Evolutionary conservation across 208 protist species (phyloP), one percentile per base, ranked within the genome.

Genomic region (Trypanosoma vivax): DNA sequence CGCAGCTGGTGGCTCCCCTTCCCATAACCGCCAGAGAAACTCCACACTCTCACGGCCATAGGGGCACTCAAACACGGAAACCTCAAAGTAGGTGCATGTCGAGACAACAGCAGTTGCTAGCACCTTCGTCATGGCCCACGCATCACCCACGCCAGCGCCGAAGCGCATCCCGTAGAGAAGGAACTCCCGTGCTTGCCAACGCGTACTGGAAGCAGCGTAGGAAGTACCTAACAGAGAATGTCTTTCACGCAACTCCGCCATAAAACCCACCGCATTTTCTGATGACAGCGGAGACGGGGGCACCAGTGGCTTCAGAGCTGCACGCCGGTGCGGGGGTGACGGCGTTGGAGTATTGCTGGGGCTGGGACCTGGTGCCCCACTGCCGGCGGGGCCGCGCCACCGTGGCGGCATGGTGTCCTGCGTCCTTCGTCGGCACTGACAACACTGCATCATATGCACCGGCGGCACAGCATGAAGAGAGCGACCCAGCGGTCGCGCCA

Each of bases 11-110:
- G 25, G 31, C n/a, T 47, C 43, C n/a, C 1, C 11, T 9, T 53
- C 27, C 60, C 60, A 67, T 9, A 60, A 9, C 16, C 14, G 4
- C 2, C 30, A 21, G 27, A 67, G 38, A 31, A 60, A 40, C n/a
- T 67, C 45, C 5, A 52, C 46, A 33, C 43, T 48, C 11, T 42
- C n/a, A 45, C 1, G 13, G n/a, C 60, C 60, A 31, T 49, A 60
- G 0, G 35, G 43, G 23, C 60, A 67, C 51, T 67, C 51, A 10
- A 37, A 49, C 4, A 60, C 18, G 1, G 46, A 42, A 6, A 67
- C 16, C 23, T 67, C 60, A 60, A 67, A 67, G 33, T 67, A 25
- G 31, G 42, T 45, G 31, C 50, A 67, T 1, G 60, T 31, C 5
- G 55, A 45, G 11, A 55, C 10, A 25, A 67, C 21, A 6, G 60